These are phyloP conservation scores for Russula foetens DNA, from an alignment of 768 basidiomycete species.

Conservation along the genomic window DNA sequence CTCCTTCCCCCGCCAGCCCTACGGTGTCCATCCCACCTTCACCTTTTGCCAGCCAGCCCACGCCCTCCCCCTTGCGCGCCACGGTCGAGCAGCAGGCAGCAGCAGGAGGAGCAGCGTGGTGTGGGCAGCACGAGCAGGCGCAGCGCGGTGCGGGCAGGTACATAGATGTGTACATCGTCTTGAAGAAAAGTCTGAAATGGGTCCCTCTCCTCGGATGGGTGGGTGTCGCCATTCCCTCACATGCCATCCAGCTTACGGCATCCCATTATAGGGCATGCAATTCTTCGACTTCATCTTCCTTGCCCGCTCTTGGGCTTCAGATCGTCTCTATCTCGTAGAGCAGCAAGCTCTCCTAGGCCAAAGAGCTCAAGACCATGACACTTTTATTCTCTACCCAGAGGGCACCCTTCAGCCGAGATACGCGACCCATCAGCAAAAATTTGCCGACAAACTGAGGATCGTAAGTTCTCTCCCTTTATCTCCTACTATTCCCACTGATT, in stretches of 20 bases:
- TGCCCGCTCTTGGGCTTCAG: constrained; percentile 84
- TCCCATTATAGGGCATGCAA: constrained; percentile 73
- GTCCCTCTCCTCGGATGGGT: constrained; percentile 88
- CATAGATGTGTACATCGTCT: constrained; percentile 80
- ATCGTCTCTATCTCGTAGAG: constrained; percentile 56
- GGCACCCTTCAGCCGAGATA: too few species aligned
- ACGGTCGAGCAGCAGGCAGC: too few species aligned
- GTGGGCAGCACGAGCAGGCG: too few species aligned
- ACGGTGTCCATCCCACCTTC: neutral
- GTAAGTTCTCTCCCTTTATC: too few species aligned
- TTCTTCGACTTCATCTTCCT: constrained; percentile 93
- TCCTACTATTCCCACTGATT: too few species aligned
- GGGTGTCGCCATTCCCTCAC: constrained; percentile 22
- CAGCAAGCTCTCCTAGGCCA: constrained; percentile 62
- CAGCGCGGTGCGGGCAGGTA: too few species aligned
- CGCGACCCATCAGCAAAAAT: too few species aligned
- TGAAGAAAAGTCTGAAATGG: constrained; percentile 86
- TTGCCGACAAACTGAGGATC: too few species aligned
- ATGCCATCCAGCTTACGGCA: neutral
- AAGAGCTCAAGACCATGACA: constrained; percentile 55
- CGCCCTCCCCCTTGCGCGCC: too few species aligned
- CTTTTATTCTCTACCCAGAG: too few species aligned
- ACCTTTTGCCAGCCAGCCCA: too few species aligned
- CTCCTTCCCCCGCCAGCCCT: neutral
- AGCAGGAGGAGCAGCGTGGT: too few species aligned